Evolutionary conservation across 768 basidiomycete genomes (phyloP).

Genomic region (Arthromyces matolae): DNA sequence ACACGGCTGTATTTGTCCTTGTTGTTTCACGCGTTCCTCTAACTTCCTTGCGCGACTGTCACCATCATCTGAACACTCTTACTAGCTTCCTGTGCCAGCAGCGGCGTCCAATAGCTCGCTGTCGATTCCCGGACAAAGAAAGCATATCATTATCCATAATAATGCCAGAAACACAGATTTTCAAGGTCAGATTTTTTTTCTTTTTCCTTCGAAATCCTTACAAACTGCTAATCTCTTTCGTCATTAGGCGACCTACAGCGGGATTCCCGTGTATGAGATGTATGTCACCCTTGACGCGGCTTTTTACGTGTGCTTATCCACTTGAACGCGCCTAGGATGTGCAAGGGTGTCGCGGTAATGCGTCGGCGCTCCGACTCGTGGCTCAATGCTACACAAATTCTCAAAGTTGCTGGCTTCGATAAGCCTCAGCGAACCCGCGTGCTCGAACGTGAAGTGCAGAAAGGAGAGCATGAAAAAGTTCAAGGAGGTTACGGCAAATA

Average conservation of each 20-base stretch:
- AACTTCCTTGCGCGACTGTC: conserved; percentile 24
- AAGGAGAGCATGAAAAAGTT: conserved; percentile 98
- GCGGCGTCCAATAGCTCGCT: not conserved
- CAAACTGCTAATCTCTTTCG: conserved; percentile 22
- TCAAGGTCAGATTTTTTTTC: conserved; percentile 56
- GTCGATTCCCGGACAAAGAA: not conserved
- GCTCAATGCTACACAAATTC: conserved; percentile 98
- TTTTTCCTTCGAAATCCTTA: conserved; percentile 16
- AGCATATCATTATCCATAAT: conserved; percentile 3
- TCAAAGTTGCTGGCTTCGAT: conserved; percentile 99
- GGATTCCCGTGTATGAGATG: conserved; percentile 92
- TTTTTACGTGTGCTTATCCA: conserved; percentile 31
- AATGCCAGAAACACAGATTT: conserved; percentile 86
- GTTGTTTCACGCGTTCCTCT: conserved; percentile 43
- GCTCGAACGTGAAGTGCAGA: conserved; percentile 96
- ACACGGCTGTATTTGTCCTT: conserved; percentile 27
- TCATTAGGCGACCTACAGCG: conserved; percentile 83
- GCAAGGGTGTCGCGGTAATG: conserved; percentile 96
- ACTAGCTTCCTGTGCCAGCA: conserved; percentile 2
- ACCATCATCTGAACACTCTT: conserved; percentile 11
- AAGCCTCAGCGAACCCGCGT: conserved; percentile 98
- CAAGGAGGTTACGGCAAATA: conserved; percentile 99
- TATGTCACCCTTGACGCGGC: conserved; percentile 43
- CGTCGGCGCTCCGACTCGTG: conserved; percentile 92
- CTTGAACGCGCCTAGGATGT: conserved; percentile 68